Conservation (phyloP, 495 filamentous ascomycete genomes). For the Xylaria flabelliformis region DNA sequence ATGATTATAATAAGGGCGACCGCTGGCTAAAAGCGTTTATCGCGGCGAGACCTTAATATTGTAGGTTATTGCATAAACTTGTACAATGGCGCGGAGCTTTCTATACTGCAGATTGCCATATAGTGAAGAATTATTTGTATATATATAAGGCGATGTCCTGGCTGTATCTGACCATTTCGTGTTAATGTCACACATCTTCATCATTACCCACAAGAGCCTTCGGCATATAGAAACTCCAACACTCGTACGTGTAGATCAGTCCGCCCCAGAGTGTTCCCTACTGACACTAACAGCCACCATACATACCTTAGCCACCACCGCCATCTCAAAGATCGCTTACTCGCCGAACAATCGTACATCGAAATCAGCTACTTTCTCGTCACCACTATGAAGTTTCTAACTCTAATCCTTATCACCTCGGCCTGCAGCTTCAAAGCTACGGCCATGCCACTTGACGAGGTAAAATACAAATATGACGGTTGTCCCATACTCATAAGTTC, state of each 20-base stretch:
- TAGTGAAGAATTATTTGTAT: background rate
- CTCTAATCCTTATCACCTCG: background rate
- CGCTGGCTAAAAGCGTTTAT: background rate
- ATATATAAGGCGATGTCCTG: background rate
- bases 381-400: constrained; percentile 1
- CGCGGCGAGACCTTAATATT: background rate
- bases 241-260: background rate
- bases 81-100: background rate
- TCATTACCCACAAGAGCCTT: background rate
- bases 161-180: background rate
- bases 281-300: background rate
- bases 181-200: background rate
- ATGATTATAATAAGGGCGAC: background rate
- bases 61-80: background rate
- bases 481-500: constrained; percentile 3
- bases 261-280: constrained; percentile 3
- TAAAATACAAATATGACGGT: constrained; percentile 1
- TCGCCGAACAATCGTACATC: no score
- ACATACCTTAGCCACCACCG: no score
- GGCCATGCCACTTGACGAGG: constrained; percentile 6
- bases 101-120: background rate
- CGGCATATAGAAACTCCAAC: constrained; percentile 7
- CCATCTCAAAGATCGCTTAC: no score
- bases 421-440: background rate
- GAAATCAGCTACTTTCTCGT: no score